Base-by-base conservation (phyloP, 371 early-diverging fungal species). In the Chytridiales sp. region DNA sequence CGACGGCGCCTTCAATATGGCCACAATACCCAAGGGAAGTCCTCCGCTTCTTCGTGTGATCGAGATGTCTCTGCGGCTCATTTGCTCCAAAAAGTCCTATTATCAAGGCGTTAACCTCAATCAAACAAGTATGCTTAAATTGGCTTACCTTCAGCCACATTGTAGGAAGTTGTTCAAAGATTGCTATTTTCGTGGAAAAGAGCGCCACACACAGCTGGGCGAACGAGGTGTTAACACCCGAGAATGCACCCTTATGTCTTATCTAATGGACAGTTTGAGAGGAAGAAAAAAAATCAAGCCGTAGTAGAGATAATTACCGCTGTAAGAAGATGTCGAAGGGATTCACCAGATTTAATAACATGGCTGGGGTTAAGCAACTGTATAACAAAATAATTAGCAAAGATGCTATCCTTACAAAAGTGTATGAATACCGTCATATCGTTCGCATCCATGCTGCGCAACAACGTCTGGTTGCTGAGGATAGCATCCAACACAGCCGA, bases 1-100 rank as follows among this genome's bases (percentile, higher is more conserved):
- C n/a, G 82, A 79, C 32, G 89, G 87, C 38, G 87, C 80, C 43
- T 85, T 85, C 36, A 95, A 78, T 41, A 93, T 85, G 3, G 92
- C 91, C 47, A 92, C 60, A n/a, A 96, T 85, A 58, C 89, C 90
- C 4, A 89, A 76, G 11, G 97, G 97, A 38, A 94, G 77, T 3
- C 95, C 95, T 0, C 92, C 97, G 60, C 90, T 89, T 30, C 97
- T 85, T n/a, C 95, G 83, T 0, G 97, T 96, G n/a, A 93, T 87
- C 0, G 94, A 94, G 22, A 93, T 78, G 27, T 73, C 63, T 38
- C 72, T 53, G 17, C 66, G 59, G 0, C 66, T 63, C 17, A 80
- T 72, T 15, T 69, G 65, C 21, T 66, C 72, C 29, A 85, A 59
- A 46, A 79, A 77, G 31, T 72, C 70, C 47, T 76, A 67, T 3